Percentiles rank a stretch among this genome's conserved stretches.
Evolutionary conservation across 2,329 filamentous ascomycete genomes (phyloP).

Genomic region (Alternaria alternata): DNA sequence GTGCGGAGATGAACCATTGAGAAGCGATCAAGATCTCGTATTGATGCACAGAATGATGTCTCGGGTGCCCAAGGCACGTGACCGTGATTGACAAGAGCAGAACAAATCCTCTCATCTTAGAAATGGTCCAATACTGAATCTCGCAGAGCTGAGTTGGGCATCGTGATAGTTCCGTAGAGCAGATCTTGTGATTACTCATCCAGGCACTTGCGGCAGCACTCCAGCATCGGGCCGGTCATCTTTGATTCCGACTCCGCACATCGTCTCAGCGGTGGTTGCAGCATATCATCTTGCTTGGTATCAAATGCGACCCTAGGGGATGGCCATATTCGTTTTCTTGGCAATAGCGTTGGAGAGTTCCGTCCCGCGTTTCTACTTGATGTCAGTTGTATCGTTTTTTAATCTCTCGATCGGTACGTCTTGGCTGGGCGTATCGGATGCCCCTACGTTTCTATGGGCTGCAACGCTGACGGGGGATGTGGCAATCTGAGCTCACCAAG

Average conservation of each 20-base stretch:
- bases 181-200: background rate
- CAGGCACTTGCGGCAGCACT: background rate
- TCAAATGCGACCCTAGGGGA: background rate
- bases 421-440: background rate
- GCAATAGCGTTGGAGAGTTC: background rate
- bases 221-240: too few species aligned
- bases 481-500: too few species aligned
- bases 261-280: background rate
- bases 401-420: background rate
- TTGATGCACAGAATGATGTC: background rate
- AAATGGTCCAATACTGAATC: background rate
- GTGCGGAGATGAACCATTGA: background rate
- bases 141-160: background rate
- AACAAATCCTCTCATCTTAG: too few species aligned
- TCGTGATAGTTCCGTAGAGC: background rate
- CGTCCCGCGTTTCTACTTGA: background rate
- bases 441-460: background rate
- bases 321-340: background rate
- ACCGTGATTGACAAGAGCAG: background rate
- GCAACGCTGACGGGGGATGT: too few species aligned
- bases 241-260: background rate
- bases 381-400: background rate
- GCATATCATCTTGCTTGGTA: background rate
- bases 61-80: background rate
- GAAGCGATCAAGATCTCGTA: background rate